Base-by-base conservation (phyloP, 2,329 filamentous ascomycete genomes). In the Aspergillus fischeri region DNA sequence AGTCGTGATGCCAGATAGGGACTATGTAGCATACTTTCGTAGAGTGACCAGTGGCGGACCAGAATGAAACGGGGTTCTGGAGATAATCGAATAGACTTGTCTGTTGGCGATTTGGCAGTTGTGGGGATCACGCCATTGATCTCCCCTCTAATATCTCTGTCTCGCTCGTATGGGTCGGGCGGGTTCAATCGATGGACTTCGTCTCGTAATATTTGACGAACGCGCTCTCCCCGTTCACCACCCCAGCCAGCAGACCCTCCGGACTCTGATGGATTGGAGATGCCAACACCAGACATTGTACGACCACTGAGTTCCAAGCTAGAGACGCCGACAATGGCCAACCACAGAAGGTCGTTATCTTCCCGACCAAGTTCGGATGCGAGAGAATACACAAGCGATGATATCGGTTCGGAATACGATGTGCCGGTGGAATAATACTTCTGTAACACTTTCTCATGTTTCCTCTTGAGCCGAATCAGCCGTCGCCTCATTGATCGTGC, bases 11-110 rank as follows among this genome's bases (percentile, higher is more conserved):
- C 93, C 4, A 99, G 84, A 69, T 97, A 97, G 0, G 93, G 92
- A 0, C 92, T 97, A 73, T 99, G 94, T 11, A 97, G 82, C 94
- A 99, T 97, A 72, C 92, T 96, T 69, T 99, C 94, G 73, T 97
- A 97, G 14, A 99, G 80, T 65, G 91, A 96, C 94, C 94, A 99
- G 72, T 99, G 94, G 35, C 94, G 83, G 53, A 97, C 90, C 0
- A 99, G 83, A 27, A 97, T 83, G 65, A 99, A 96, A 44, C 90
- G 89, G 9, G 94, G 95, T 70, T 99, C 94, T 0, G 94, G 94
- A 0, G 92, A 96, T 42, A 99, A 79, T 24, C 92, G 87, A 64
- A 99, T 97, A 52, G 91, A 89, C 9, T 86, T 95, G 73, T 99
- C 94, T 54, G 92, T 93, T 5, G 94, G 91, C 60, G 89, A 94